Conservation (phyloP, 1,139 yeast species). For the Diutina siamensis region DNA sequence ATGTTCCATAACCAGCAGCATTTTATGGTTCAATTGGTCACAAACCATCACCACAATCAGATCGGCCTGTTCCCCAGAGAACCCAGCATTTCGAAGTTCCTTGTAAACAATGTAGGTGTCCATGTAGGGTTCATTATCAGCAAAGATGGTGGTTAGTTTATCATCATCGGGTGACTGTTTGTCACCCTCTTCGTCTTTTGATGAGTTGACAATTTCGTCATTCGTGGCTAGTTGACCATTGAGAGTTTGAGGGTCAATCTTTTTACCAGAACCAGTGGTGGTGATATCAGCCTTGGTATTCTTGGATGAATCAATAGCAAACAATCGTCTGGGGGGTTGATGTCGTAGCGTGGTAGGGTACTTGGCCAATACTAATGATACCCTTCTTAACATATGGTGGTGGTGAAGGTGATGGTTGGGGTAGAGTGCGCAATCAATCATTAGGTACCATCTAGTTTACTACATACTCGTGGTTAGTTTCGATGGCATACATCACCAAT, state of each 20-base stretch:
- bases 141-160: conserved; percentile 17
- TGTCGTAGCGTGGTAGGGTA: not conserved
- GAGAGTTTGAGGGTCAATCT: too few species aligned
- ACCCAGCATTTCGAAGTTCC: conserved; percentile 33
- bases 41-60: conserved; percentile 39
- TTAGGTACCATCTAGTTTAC: not conserved
- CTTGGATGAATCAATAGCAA: not conserved
- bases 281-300: not conserved
- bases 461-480: not conserved
- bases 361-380: not conserved
- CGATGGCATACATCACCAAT: not conserved
- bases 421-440: not conserved
- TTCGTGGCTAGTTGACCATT: too few species aligned
- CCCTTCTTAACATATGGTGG: not conserved
- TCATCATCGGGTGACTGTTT: too few species aligned
- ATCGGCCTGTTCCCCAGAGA: conserved; percentile 42
- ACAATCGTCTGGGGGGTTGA: not conserved
- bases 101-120: conserved; percentile 38
- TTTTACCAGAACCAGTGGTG: not conserved
- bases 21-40: conserved; percentile 38
- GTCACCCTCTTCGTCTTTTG: too few species aligned
- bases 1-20: conserved; percentile 45
- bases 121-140: conserved; percentile 36
- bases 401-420: not conserved
- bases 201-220: too few species aligned